phyloP scores from a whole-genome alignment of 306 rosid genomes.

The Pterocarpus macrocarpus region DNA sequence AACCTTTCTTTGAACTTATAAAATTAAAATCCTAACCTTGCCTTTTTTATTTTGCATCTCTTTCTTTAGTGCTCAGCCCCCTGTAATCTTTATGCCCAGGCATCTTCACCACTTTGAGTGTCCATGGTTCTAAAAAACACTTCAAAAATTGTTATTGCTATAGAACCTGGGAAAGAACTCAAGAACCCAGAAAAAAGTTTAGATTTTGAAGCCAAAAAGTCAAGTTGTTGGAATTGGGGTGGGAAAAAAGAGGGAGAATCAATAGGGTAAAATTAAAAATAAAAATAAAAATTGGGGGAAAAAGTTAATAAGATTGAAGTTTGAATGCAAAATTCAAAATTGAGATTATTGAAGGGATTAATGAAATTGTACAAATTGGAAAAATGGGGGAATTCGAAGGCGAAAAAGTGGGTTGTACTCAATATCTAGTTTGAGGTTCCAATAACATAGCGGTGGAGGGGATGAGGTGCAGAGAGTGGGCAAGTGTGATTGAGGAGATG shows the following conservation, averaged over 20 bases:
- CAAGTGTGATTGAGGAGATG: no score
- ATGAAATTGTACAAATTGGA: slow-evolving; percentile 38
- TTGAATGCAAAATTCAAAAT: slow-evolving; percentile 4
- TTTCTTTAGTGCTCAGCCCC: no score
- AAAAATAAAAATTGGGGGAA: no score
- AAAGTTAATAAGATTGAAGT: background rate
- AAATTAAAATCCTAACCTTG: no score
- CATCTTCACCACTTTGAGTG: slow-evolving; percentile 45
- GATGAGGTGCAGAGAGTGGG: no score
- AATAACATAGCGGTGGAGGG: no score
- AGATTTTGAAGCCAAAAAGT: background rate
- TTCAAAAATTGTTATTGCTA: slow-evolving; percentile 8
- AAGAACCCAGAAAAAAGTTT: background rate
- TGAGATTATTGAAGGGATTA: slow-evolving; percentile 3
- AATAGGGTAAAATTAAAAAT: background rate
- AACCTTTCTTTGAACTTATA: no score
- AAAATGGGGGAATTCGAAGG: slow-evolving; percentile 33
- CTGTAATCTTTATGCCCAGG: background rate
- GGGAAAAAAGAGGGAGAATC: background rate
- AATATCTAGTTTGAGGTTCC: slow-evolving; percentile 28
- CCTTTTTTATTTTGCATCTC: no score
- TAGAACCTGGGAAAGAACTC: slow-evolving; percentile 23
- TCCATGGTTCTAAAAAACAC: slow-evolving; percentile 47
- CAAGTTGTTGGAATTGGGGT: background rate
- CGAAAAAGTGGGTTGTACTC: background rate